Base-by-base conservation (phyloP, 129 eudicot genomes). In the Chrysanthemum makinoi region DNA sequence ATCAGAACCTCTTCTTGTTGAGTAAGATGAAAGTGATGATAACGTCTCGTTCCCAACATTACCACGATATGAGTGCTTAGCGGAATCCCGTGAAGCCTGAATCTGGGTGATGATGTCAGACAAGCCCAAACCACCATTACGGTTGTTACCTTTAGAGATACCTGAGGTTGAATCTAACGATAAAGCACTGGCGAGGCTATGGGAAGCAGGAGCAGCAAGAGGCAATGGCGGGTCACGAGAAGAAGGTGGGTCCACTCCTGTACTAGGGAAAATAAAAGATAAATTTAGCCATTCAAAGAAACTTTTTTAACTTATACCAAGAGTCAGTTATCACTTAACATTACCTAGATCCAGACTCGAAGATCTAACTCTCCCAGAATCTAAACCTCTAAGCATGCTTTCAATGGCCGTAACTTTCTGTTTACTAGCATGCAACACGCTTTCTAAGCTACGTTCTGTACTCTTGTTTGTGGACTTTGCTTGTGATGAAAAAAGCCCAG, bases 231-330 rank as follows among this genome's bases (percentile, higher is more conserved):
- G 99, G 79, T 94, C 97, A 81, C 99, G 97, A 72, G 99, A 89
- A 72, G 99, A 94, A 73, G 99, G 99, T 5, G 91, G 97, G 89
- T 87, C 97, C 82, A 94, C 96, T 89, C 99, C 99, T 94, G 99
- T 87, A 86, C 97, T 86, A 94, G 93, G 86, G 81, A 28, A 59
- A 80, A 85, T 39, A 73, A 73, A 62, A 75, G 49, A 82, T 56
- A 74, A 78, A 78, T 73, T 75, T 80, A 76, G 83, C 82, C 77
- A 74, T 78, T 87, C 85, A 78, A 43, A 72, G 39, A 52, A 44
- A n/a, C 62, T 15, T 10, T 1, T 6, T 15, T 22, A 7, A 64
- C 46, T 52, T 10, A 22, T 28, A 62, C 47, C 62, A 33, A 52
- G 13, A 77, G 51, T 20, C 70, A 51, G 43, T n/a, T 51, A 33